phyloP scores from a whole-genome alignment of 495 filamentous ascomycete species.

The Penicillium flavigenum region DNA sequence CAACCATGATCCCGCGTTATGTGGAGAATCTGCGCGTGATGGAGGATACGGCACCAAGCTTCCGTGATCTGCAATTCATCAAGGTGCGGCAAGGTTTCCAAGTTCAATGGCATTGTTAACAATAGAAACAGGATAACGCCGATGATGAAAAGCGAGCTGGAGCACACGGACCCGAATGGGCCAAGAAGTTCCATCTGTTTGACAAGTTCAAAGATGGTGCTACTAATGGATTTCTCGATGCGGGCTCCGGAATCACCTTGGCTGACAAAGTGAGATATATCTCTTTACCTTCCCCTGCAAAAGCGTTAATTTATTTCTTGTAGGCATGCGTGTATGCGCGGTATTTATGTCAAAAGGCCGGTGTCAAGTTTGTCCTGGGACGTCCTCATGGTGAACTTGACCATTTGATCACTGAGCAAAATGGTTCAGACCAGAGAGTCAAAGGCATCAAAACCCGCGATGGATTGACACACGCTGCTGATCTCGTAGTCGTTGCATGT shows the following conservation, averaged over 20 bases:
- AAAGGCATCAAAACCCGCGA: constrained; percentile 18
- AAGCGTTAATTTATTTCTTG: neutral
- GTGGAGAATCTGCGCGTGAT: constrained; percentile 17
- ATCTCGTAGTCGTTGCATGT: constrained; percentile 21
- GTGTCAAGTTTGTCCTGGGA: constrained; percentile 21
- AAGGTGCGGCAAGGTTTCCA: constrained; percentile 4
- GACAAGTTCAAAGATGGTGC: constrained; percentile 16
- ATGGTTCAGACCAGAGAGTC: constrained; percentile 9
- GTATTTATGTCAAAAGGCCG: constrained; percentile 18
- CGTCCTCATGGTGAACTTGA: constrained; percentile 18
- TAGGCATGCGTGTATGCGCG: constrained; percentile 23
- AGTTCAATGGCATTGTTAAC: too few species aligned
- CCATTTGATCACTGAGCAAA: constrained; percentile 5
- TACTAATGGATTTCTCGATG: constrained; percentile 22
- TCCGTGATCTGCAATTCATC: constrained; percentile 21
- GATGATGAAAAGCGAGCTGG: constrained; percentile 13
- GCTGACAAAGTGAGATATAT: constrained; percentile 15
- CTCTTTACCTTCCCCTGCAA: too few species aligned
- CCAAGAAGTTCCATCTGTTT: constrained; percentile 18
- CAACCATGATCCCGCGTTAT: constrained; percentile 17
- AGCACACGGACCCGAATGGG: constrained; percentile 15
- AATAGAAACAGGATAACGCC: neutral
- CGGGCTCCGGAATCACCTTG: constrained; percentile 18
- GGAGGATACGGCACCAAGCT: constrained; percentile 18
- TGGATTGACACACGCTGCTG: constrained; percentile 16